Evolutionary conservation across 2,329 filamentous ascomycete species (phyloP).

Genomic region (Graphilbum fragrans): DNA sequence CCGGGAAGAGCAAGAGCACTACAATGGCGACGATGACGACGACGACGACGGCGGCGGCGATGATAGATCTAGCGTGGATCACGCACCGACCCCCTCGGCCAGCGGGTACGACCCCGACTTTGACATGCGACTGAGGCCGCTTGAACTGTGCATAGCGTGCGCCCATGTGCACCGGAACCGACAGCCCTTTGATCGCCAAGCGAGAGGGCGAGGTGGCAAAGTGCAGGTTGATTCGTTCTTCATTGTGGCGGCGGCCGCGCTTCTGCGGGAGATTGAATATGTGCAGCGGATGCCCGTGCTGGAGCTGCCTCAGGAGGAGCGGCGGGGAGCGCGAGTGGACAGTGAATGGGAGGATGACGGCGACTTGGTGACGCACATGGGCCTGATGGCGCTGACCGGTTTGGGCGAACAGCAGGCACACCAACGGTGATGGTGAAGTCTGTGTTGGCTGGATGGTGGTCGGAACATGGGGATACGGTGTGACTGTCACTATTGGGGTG

Average conservation of each 20-base stretch:
- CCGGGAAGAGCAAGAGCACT: background rate
- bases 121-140: conserved; percentile 4
- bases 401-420: no score
- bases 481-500: no score
- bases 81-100: background rate
- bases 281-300: background rate
- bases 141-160: conserved; percentile 20
- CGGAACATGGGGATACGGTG: no score
- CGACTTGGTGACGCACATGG: no score
- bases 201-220: background rate
- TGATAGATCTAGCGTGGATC: background rate
- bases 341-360: no score
- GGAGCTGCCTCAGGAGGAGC: background rate
- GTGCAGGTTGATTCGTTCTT: conserved; percentile 17
- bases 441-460: no score
- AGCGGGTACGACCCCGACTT: background rate
- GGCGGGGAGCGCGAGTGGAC: background rate
- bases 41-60: background rate
- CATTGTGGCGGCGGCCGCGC: conserved; percentile 17
- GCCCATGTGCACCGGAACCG: conserved; percentile 4
- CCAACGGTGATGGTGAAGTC: no score
- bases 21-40: background rate
- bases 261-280: conserved; percentile 15
- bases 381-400: no score
- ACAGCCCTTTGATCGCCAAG: no score